Conservation (phyloP, 495 filamentous ascomycete species). For the Sordaria brevicollis region DNA sequence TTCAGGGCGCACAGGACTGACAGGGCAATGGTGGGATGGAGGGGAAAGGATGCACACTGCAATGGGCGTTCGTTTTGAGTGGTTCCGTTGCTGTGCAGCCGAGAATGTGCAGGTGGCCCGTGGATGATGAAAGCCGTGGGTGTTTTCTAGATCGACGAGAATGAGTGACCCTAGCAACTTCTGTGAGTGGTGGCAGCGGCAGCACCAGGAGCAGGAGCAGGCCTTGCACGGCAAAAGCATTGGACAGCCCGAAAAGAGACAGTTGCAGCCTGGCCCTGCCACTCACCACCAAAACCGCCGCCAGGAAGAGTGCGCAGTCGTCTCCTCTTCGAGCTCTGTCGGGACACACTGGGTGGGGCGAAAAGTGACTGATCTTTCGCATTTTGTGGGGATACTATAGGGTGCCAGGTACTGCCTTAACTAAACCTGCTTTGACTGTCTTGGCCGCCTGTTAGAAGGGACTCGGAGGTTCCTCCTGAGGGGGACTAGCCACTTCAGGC, state of each 20-base stretch:
- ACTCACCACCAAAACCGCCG: neutral
- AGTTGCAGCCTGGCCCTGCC: neutral
- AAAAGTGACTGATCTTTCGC: neutral
- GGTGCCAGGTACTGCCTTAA: neutral
- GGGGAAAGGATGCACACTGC: neutral
- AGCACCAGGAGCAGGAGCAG: neutral
- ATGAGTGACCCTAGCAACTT: neutral
- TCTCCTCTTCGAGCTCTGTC: neutral
- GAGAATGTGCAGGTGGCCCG: neutral
- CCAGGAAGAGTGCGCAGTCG: neutral
- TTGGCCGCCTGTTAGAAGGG: neutral
- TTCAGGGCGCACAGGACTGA: neutral
- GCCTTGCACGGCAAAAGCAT: neutral
- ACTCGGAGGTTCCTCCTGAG: neutral
- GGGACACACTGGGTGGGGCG: neutral
- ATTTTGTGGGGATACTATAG: neutral
- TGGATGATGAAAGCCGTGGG: neutral
- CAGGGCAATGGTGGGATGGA: neutral
- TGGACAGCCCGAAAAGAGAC: neutral
- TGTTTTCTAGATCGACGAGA: neutral
- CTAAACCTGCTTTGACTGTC: neutral
- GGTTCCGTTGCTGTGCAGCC: neutral
- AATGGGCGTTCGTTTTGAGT: neutral
- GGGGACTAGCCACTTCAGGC: neutral
- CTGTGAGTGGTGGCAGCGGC: too few relatives aligned